Percentiles rank a stretch among this genome's conserved stretches.
Conservation (phyloP, 495 filamentous ascomycete genomes). For the Ramalina peruviana region DNA sequence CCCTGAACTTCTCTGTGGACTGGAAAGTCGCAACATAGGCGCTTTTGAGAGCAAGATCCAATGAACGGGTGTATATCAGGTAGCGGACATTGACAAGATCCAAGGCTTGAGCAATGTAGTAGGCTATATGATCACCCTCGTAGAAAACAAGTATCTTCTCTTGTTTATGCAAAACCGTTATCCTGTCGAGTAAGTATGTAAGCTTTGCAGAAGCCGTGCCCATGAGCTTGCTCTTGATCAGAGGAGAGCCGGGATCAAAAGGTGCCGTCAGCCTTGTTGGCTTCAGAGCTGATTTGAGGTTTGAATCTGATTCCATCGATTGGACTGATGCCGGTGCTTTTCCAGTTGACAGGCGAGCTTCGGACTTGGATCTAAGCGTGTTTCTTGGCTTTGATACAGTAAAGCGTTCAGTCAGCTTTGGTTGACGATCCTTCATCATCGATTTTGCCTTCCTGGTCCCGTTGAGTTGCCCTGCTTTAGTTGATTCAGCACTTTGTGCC, state of each 20-base stretch:
- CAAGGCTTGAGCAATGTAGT: conserved; percentile 67
- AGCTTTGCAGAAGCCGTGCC: conserved; percentile 80
- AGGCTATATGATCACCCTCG: conserved; percentile 72
- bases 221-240: conserved; percentile 49
- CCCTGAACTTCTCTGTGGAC: conserved; percentile 43
- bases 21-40: conserved; percentile 71
- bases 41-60: conserved; percentile 44
- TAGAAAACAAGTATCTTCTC: conserved; percentile 94
- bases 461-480: not conserved
- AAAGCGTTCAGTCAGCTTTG: conserved; percentile 11
- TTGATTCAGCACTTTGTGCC: too few species aligned
- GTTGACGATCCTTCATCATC: conserved; percentile 5
- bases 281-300: conserved; percentile 15
- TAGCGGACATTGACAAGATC: conserved; percentile 63
- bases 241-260: conserved; percentile 33
- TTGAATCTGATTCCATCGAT: not conserved
- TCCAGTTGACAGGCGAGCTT: not conserved
- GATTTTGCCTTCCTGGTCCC: not conserved
- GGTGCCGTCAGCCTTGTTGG: conserved; percentile 1
- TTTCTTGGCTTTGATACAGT: conserved; percentile 13
- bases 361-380: not conserved
- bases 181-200: conserved; percentile 64
- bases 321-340: not conserved
- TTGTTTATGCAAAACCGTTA: conserved; percentile 46
- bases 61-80: conserved; percentile 68